Percentiles rank a stretch among this genome's conserved stretches.
Conservation (phyloP, 257 asterid genomes). For the Solanum etuberosum region DNA sequence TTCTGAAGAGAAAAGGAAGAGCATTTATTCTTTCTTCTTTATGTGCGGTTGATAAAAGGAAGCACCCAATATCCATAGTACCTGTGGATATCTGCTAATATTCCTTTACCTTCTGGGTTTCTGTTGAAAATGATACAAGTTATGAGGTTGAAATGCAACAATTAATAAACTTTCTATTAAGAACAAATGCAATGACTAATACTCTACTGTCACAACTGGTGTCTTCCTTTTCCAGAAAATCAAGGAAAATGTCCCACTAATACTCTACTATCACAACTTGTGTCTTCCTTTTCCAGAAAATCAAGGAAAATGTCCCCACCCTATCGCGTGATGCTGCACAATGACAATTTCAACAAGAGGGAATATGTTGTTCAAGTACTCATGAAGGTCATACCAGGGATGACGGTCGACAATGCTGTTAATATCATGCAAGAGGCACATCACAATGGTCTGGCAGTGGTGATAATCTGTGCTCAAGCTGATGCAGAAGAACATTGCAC, state of each 20-base stretch:
- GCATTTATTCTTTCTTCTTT: neutral
- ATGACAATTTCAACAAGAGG: slow-evolving; percentile 80
- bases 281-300: slow-evolving; percentile 40
- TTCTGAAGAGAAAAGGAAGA: neutral
- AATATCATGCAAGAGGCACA: slow-evolving; percentile 98
- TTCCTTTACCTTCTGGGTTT: neutral
- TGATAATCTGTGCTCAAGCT: slow-evolving; percentile 76
- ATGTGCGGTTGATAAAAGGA: neutral
- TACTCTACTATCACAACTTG: neutral
- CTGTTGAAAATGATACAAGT: neutral
- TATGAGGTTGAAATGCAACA: neutral
- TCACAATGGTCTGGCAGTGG: slow-evolving; percentile 66
- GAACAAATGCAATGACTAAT: neutral
- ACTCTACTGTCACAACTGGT: neutral
- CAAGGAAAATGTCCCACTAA: slow-evolving; percentile 73
- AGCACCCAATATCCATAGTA: neutral
- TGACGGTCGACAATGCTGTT: slow-evolving; percentile 86
- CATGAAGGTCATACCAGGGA: slow-evolving; percentile 97
- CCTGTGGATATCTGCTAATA: neutral
- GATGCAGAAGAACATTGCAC: slow-evolving; percentile 92
- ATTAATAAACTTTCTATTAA: neutral
- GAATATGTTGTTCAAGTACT: slow-evolving; percentile 94
- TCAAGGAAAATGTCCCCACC: slow-evolving; percentile 83
- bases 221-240: slow-evolving; percentile 44
- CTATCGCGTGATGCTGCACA: slow-evolving; percentile 79